Evolutionary conservation across 805 yeast species (phyloP).

Genomic region (Ogataea pilisensis): DNA sequence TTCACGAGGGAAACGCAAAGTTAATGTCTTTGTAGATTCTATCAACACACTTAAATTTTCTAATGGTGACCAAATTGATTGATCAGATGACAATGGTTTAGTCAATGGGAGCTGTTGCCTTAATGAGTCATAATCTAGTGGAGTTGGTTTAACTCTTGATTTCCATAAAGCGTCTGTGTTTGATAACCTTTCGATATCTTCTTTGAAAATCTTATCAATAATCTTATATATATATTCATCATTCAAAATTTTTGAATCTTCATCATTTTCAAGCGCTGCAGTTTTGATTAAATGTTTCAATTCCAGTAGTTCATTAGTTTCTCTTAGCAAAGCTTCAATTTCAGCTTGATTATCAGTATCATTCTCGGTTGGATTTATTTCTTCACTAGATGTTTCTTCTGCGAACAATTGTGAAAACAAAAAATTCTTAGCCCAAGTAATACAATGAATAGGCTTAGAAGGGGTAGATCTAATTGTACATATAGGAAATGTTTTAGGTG

Average conservation of each 20-base stretch:
- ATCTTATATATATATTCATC: slow-evolving; percentile 38
- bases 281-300: slow-evolving; percentile 36
- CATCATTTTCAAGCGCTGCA: slow-evolving; percentile 16
- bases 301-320: slow-evolving; percentile 60
- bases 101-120: slow-evolving; percentile 3
- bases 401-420: slow-evolving; percentile 77
- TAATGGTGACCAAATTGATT: slow-evolving; percentile 53
- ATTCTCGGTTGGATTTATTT: slow-evolving; percentile 33
- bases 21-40: slow-evolving; percentile 45
- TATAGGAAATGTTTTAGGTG: slow-evolving; percentile 90
- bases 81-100: slow-evolving; percentile 14
- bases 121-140: slow-evolving; percentile 40
- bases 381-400: slow-evolving; percentile 32
- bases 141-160: slow-evolving; percentile 61
- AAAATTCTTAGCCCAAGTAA: slow-evolving; percentile 96
- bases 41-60: slow-evolving; percentile 62
- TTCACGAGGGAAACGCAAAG: slow-evolving; percentile 44
- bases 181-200: slow-evolving; percentile 76
- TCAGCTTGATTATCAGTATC: slow-evolving; percentile 67
- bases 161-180: slow-evolving; percentile 76
- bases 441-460: slow-evolving; percentile 91
- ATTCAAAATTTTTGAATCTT: slow-evolving; percentile 7
- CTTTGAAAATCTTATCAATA: slow-evolving; percentile 55
- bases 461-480: slow-evolving; percentile 98
- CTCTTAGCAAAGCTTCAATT: slow-evolving; percentile 58